These are phyloP conservation scores for Amanita brunnescens DNA, from an alignment of 768 basidiomycete genomes.

Conservation along the genomic window DNA sequence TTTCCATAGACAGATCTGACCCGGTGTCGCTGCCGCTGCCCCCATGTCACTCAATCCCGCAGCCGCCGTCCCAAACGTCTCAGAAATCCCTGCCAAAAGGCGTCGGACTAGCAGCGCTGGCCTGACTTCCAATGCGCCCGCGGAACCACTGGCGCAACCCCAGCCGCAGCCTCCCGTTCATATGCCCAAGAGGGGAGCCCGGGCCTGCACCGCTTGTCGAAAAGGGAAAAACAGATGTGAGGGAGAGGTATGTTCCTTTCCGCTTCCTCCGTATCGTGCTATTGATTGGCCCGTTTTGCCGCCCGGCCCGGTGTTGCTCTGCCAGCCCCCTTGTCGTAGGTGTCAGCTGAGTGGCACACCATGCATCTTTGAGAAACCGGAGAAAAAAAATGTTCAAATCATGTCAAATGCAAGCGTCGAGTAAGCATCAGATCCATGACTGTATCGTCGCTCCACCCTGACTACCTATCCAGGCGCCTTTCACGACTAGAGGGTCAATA, in stretches of 20 bases:
- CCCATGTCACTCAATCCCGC: slow-evolving; percentile 63
- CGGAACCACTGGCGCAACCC: slow-evolving; percentile 22
- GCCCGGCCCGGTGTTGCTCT: slow-evolving; percentile 59
- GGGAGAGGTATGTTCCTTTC: slow-evolving; percentile 61
- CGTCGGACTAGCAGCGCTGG: slow-evolving; percentile 37
- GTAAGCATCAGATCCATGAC: slow-evolving; percentile 33
- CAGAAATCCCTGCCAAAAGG: slow-evolving; percentile 49
- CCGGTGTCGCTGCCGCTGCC: too few species aligned
- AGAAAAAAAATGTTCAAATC: slow-evolving; percentile 66
- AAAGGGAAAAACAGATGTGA: slow-evolving; percentile 93
- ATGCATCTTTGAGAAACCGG: slow-evolving; percentile 87
- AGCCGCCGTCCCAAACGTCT: slow-evolving; percentile 42
- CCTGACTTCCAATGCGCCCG: slow-evolving; percentile 25
- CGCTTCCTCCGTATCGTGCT: slow-evolving; percentile 34
- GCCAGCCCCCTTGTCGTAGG: slow-evolving; percentile 84
- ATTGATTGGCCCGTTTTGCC: slow-evolving; percentile 63
- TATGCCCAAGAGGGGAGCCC: slow-evolving; percentile 83
- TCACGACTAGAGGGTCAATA: slow-evolving; percentile 84
- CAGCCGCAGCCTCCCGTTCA: slow-evolving; percentile 39
- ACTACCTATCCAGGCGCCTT: slow-evolving; percentile 47
- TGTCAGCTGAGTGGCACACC: slow-evolving; percentile 75
- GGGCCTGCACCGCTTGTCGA: slow-evolving; percentile 83
- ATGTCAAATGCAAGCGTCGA: slow-evolving; percentile 63
- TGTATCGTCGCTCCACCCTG: background rate
- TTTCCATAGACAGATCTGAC: background rate